Base-by-base conservation (phyloP, 192 early-diverging fungal genomes). In the Chytriomyces confervae region DNA sequence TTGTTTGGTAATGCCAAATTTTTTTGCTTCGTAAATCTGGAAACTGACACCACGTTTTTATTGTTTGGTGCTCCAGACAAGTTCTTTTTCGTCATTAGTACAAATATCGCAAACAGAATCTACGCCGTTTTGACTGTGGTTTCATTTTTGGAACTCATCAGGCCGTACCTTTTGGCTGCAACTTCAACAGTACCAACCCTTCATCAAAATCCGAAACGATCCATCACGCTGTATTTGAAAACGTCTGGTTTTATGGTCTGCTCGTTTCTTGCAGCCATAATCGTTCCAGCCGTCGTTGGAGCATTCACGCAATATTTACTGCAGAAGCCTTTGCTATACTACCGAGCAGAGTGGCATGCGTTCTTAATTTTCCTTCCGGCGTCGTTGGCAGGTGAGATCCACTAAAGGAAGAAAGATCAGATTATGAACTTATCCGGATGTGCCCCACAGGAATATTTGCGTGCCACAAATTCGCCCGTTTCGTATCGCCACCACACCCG, bases 71-170 rank as follows among this genome's bases (percentile, higher is more conserved):
- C 3, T 7, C 48, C 16, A 9, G 88, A 87, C 7, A 47, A 81
- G 8, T 68, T 77, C 36, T 92, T 92, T 71, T 69, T 92, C n/a
- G 84, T 85, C 10, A 91, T 91, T 75, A 83, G 84, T 3, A 90
- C 89, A 84, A 66, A 46, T 0, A 81, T 84, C 3, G 90, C 91
- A 0, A 79, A 82, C 43, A n/a, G 77, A 11, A 72, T 89, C 5
- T 90, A 93, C 50, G 76, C 76, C 47, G 57, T 66, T 4, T 80
- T 90, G 0, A 81, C 79, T 0, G 50, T 65, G 5, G 50, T 89
- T 61, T 48, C 84, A 7, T 24, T 79, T 5, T 7, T 72, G 7
- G 77, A 82, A 50, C 50, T 79, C 61, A 69, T 75, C 36, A 63
- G 73, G 5, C 79, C 61, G 24, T 16, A 16, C 63, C 16, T 63